Base-by-base conservation (phyloP, 2,329 filamentous ascomycete genomes). In the Ascochyta pisi region DNA sequence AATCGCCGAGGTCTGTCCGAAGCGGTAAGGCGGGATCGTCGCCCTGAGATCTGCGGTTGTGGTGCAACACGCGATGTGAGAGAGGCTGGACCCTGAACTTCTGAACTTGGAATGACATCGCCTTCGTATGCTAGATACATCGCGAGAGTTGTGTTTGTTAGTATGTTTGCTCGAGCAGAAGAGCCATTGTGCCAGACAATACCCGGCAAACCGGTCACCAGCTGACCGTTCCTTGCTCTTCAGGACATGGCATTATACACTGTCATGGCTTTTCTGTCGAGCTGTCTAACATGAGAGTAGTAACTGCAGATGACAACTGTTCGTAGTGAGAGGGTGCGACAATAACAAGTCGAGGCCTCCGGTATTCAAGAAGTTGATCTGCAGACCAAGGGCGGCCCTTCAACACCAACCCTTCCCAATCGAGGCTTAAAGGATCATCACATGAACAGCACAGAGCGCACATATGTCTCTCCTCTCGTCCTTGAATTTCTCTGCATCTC, bases 1-100 rank as follows among this genome's bases (percentile, higher is more conserved):
- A 50, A 50, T 50, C 50, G 50, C 54, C 54, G 54, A 53, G 54
- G 50, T 24, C 37, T 37, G 23, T 34, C 26, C 50, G 34, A 53
- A 42, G 37, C 27, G 40, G 54, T 43, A 38, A 34, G 41, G 54
- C 54, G 44, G 39, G 26, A 53, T 15, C 29, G 29, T 44, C 48
- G 43, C n/a, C 33, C 23, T 41, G 27, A 16, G 43, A 57, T 54
- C 45, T 50, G 40, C 50, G 23, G 50, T 43, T 15, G 45, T 50
- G 27, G 50, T 50, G 50, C 54, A 58, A 53, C 54, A 54, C 44
- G n/a, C 37, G 10, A 7, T 16, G 54, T 57, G 44, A 31, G 40
- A 49, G 5, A 8, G 35, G 35, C n/a, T 31, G 31, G 47, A 43
- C 47, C 24, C 47, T 39, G 38, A 29, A 23, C 19, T 39, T 41